phyloP scores from a whole-genome alignment of 495 filamentous ascomycete species.

The Neurospora tetraspora region DNA sequence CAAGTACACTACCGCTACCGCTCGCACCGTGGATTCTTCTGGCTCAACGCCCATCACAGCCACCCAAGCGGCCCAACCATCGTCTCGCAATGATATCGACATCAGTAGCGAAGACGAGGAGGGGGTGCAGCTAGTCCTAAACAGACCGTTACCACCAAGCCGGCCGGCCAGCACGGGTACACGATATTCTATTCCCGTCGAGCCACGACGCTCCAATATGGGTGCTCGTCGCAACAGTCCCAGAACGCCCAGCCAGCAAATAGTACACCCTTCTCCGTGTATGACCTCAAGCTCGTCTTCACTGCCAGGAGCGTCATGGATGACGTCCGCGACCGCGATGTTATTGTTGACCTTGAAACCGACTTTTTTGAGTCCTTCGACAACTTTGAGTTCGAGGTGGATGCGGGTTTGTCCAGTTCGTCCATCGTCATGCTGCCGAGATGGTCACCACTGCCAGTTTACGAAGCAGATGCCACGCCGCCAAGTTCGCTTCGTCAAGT shows the following conservation, averaged over 20 bases:
- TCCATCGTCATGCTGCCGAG: neutral
- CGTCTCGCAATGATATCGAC: neutral
- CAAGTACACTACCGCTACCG: neutral
- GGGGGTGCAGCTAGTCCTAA: no score
- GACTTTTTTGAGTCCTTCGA: no score
- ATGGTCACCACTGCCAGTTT: neutral
- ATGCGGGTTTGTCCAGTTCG: neutral
- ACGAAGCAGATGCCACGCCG: neutral
- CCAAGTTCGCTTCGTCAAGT: neutral
- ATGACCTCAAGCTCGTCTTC: no score
- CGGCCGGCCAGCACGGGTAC: neutral
- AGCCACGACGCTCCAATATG: no score
- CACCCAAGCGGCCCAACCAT: neutral
- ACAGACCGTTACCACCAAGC: neutral
- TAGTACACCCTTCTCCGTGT: no score
- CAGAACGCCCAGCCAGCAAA: no score
- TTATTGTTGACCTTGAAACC: no score
- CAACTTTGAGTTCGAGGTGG: no score
- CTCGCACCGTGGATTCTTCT: neutral
- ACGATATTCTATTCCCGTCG: neutral
- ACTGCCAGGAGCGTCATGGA: no score
- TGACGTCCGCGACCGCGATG: no score
- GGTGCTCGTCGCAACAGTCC: no score
- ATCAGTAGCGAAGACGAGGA: no score
- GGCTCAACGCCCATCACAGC: neutral